phyloP scores from a whole-genome alignment of 2,329 filamentous ascomycete species.

The Botrytis elliptica region DNA sequence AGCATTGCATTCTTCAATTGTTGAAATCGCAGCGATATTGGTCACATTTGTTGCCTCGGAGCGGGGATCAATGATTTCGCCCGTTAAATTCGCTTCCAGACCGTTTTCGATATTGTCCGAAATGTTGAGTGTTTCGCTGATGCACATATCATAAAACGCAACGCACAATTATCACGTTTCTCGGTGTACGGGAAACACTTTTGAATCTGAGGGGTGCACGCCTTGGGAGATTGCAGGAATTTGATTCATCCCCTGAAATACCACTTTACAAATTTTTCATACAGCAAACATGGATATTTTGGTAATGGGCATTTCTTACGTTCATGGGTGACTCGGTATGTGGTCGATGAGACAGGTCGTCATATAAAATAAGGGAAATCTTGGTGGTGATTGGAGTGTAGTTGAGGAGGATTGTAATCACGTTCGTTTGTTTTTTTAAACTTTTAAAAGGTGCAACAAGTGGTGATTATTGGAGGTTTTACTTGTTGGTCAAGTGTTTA shows the following conservation, averaged over 20 bases:
- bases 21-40: background rate
- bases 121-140: background rate
- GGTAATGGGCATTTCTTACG: background rate
- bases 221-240: background rate
- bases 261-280: background rate
- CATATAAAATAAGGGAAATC: background rate
- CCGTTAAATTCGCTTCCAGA: background rate
- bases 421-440: background rate
- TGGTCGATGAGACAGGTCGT: background rate
- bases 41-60: background rate
- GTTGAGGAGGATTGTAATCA: background rate
- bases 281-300: background rate
- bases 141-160: background rate
- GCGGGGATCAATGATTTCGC: background rate
- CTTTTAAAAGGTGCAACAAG: background rate
- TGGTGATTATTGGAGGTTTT: background rate
- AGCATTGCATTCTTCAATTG: constrained; percentile 5
- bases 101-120: background rate
- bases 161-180: background rate
- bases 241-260: background rate
- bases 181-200: background rate
- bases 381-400: background rate
- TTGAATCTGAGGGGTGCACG: background rate
- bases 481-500: background rate
- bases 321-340: background rate